Conservation (phyloP, 1,284 basidiomycete species). For the Fistulinella staudtii region DNA sequence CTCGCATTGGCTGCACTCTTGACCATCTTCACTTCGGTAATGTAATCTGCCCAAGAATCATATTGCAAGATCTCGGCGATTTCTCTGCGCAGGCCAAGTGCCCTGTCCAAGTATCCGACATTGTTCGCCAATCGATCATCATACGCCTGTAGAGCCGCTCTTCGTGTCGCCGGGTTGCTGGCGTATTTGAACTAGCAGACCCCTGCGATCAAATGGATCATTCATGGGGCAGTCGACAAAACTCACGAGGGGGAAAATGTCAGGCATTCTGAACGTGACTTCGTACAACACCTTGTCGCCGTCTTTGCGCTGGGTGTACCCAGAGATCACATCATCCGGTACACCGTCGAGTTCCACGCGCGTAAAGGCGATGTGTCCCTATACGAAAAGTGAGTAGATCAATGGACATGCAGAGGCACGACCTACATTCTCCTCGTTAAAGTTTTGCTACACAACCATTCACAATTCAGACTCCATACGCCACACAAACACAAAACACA, state of each 20-base stretch:
- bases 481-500: constrained; percentile 36
- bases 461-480: neutral
- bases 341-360: constrained; percentile 74
- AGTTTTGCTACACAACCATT: constrained; percentile 60
- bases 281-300: constrained; percentile 57
- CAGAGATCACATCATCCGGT: constrained; percentile 70
- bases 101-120: constrained; percentile 61
- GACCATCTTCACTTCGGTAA: constrained; percentile 83
- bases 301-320: constrained; percentile 62
- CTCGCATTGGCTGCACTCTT: constrained; percentile 52
- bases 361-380: constrained; percentile 65
- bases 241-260: constrained; percentile 73
- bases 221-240: neutral
- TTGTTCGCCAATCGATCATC: constrained; percentile 69
- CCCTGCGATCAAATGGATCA: neutral
- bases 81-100: constrained; percentile 63
- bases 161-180: constrained; percentile 63
- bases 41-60: constrained; percentile 77
- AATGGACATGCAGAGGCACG: too few species aligned
- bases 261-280: constrained; percentile 53
- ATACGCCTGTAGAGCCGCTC: constrained; percentile 58
- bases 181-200: constrained; percentile 71
- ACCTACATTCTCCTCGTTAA: constrained; percentile 77
- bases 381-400: neutral
- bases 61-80: constrained; percentile 69